These are phyloP conservation scores for Tetrapisispora pingtungensis DNA, from an alignment of 805 yeast species.

Conservation along the genomic window DNA sequence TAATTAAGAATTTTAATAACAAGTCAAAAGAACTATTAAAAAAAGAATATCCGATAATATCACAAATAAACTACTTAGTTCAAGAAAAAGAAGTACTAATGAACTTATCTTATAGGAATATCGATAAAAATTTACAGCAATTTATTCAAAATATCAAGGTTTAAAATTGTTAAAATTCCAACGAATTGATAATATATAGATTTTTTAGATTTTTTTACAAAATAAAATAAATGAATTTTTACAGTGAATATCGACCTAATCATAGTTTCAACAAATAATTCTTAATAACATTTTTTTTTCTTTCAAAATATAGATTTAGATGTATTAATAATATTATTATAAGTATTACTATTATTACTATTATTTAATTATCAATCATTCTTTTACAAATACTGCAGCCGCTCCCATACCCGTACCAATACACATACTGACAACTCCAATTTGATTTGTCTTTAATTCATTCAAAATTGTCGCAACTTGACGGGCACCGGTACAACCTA, in stretches of 20 bases:
- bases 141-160: slow-evolving; percentile 5
- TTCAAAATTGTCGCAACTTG: slow-evolving; percentile 82
- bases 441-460: slow-evolving; percentile 66
- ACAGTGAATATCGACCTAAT: too few species aligned
- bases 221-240: too few species aligned
- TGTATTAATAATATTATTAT: too few species aligned
- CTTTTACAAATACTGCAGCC: slow-evolving; percentile 75
- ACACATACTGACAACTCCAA: slow-evolving; percentile 94
- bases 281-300: too few species aligned
- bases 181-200: too few species aligned
- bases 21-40: slow-evolving; percentile 10
- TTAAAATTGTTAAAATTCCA: too few species aligned
- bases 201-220: too few species aligned
- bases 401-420: slow-evolving; percentile 99
- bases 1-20: slow-evolving; percentile 17
- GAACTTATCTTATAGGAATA: slow-evolving; percentile 9
- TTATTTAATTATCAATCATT: slow-evolving; percentile 41
- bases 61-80: slow-evolving; percentile 20
- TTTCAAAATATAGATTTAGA: too few species aligned
- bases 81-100: slow-evolving; percentile 11
- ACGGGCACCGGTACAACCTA: slow-evolving; percentile 86
- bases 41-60: slow-evolving; percentile 10
- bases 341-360: too few species aligned
- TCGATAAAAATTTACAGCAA: slow-evolving; percentile 9
- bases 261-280: too few species aligned